Conservation (phyloP, 108 stramenopile species). For the Bacterosira constricta region DNA sequence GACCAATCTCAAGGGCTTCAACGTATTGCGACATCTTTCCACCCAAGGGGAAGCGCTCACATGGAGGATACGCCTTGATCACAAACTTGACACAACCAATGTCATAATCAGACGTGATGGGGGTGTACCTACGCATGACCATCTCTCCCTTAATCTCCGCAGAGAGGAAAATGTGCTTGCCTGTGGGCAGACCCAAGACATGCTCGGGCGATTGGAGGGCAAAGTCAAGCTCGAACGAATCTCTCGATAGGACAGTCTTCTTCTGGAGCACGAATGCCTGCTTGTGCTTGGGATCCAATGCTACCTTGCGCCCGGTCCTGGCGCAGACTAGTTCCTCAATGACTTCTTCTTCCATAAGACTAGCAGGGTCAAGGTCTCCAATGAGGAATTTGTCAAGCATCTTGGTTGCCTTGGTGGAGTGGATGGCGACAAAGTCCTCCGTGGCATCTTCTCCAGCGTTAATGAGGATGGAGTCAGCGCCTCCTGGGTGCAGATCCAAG, state of each 20-base stretch:
- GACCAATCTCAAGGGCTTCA: slow-evolving; percentile 85
- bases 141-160: slow-evolving; percentile 81
- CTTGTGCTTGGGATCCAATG: slow-evolving; percentile 89
- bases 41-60: slow-evolving; percentile 90
- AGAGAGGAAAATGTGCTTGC: slow-evolving; percentile 95
- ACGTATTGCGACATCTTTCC: slow-evolving; percentile 96
- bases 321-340: slow-evolving; percentile 42
- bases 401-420: slow-evolving; percentile 91
- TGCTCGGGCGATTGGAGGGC: slow-evolving; percentile 89
- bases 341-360: slow-evolving; percentile 49
- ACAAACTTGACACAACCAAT: slow-evolving; percentile 96
- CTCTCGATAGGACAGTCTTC: slow-evolving; percentile 90
- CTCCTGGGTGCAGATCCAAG: slow-evolving; percentile 94
- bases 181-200: slow-evolving; percentile 95
- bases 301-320: slow-evolving; percentile 65
- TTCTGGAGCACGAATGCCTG: slow-evolving; percentile 81
- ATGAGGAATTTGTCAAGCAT: slow-evolving; percentile 94
- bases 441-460: slow-evolving; percentile 95
- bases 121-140: slow-evolving; percentile 93
- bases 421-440: slow-evolving; percentile 97
- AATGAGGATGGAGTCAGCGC: slow-evolving; percentile 91
- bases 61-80: slow-evolving; percentile 93
- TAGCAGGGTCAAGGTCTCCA: slow-evolving; percentile 77
- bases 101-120: slow-evolving; percentile 93
- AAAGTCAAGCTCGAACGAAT: slow-evolving; percentile 94